phyloP scores from a whole-genome alignment of 768 basidiomycete species.

The Pluteus cervinus region DNA sequence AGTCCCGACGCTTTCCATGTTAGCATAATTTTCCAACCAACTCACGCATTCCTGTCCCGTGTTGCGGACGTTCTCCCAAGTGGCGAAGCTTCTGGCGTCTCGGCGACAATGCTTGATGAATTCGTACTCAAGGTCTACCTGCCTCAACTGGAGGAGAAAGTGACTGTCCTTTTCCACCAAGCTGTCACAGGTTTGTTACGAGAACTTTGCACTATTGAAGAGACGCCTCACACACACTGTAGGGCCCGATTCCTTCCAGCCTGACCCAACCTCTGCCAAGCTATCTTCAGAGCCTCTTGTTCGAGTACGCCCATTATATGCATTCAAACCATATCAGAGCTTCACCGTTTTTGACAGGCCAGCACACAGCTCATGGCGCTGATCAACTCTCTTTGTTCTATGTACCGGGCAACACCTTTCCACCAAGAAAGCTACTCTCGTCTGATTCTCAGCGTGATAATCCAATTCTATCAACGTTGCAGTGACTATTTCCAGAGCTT shows the following conservation, averaged over 20 bases:
- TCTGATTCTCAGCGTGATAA: slow-evolving; percentile 89
- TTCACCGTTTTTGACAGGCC: slow-evolving; percentile 41
- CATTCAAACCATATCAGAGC: not conserved
- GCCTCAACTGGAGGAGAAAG: slow-evolving; percentile 93
- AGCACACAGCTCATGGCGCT: slow-evolving; percentile 81
- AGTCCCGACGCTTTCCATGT: slow-evolving; percentile 94
- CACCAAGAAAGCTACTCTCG: slow-evolving; percentile 92
- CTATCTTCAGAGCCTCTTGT: slow-evolving; percentile 71
- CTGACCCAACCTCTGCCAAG: slow-evolving; percentile 61
- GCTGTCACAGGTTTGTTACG: slow-evolving; percentile 59
- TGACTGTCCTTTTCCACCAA: slow-evolving; percentile 79
- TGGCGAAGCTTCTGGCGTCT: slow-evolving; percentile 61
- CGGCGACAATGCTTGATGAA: slow-evolving; percentile 77
- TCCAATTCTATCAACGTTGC: slow-evolving; percentile 94
- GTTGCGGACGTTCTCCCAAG: slow-evolving; percentile 68
- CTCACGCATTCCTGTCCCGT: slow-evolving; percentile 75
- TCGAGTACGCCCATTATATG: slow-evolving; percentile 46
- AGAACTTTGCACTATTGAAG: slow-evolving; percentile 3
- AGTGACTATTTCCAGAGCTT: slow-evolving; percentile 81
- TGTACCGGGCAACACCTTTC: slow-evolving; percentile 89
- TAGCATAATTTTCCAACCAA: slow-evolving; percentile 90
- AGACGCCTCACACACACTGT: not conserved
- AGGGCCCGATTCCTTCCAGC: slow-evolving; percentile 86
- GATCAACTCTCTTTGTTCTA: slow-evolving; percentile 86
- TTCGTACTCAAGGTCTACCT: slow-evolving; percentile 91